Evolutionary conservation across 164 flowering plant genomes (phyloP), one percentile per base, ranked within the genome.

Genomic region (Annona squamosa): DNA sequence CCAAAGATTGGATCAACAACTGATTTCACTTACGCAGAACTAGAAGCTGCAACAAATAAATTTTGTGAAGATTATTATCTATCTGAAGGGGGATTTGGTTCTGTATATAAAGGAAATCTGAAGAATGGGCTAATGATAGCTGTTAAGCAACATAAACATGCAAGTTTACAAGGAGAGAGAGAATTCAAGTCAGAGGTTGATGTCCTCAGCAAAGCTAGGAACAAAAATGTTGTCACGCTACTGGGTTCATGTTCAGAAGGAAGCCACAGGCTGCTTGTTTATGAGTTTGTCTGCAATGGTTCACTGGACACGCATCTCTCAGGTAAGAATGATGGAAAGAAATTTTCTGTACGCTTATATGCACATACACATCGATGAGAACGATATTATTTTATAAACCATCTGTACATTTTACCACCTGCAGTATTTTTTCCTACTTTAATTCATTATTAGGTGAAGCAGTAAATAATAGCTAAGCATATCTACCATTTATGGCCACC

Each of bases 81-180:
- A 46, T 87, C 90, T 45, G 86, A 85, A 74, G 93, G 89, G 48
- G 93, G 87, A n/a, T 86, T 84, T 76, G 93, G 90, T 26, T 75
- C 82, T 63, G 93, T 89, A 26, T 82, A 73, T 71, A 82, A 65
- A 77, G 90, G 92, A 41, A 78, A 79, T 61, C 77, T 87, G 56
- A 70, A 63, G 46, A 79, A 82, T 78, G 86, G 85, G 45, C 48
- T 74, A 68, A 75, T 57, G 78, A 81, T 87, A 77, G 89, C 87
- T 13, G 86, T 88, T 43, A 88, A 88, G 81, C 87, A 83, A 76
- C 86, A 79, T 46, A 87, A 88, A 65, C 52, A 67, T 76, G 85
- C 82, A 68, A 86, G 91, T 72, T 71, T 71, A 37, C 91, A 86
- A 77, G 90, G 90, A 63, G 90, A 88, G 76, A 85, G 81, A 75